phyloP scores from a whole-genome alignment of 2,329 filamentous ascomycete species.

The Sporothrix inflata region DNA sequence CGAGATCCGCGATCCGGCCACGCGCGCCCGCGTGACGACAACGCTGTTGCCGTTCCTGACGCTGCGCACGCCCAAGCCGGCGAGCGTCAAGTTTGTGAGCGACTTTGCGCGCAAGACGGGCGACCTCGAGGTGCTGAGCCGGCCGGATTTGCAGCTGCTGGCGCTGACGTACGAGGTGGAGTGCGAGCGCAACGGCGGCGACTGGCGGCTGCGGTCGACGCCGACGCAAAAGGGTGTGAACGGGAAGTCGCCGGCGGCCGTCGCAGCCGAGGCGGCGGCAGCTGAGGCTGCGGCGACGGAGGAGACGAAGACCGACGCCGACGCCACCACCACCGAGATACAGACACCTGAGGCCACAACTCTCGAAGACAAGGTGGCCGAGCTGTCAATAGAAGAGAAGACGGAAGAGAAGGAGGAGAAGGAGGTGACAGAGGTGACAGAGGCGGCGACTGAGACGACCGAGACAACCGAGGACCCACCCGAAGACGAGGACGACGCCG shows the following conservation, averaged over 20 bases:
- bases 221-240: slow-evolving; percentile 81
- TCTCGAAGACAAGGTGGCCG: slow-evolving; percentile 18
- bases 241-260: slow-evolving; percentile 60
- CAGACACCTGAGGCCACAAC: slow-evolving; percentile 26
- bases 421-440: neutral
- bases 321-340: too few relatives aligned
- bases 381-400: slow-evolving; percentile 13
- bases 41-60: slow-evolving; percentile 84
- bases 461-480: neutral
- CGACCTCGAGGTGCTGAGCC: slow-evolving; percentile 84
- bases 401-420: neutral
- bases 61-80: slow-evolving; percentile 71
- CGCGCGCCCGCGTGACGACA: slow-evolving; percentile 79
- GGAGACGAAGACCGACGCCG: neutral
- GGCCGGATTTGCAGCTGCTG: slow-evolving; percentile 84
- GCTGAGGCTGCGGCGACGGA: slow-evolving; percentile 3
- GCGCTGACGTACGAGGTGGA: slow-evolving; percentile 95
- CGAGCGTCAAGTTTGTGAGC: slow-evolving; percentile 77
- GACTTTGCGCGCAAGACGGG: slow-evolving; percentile 89
- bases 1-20: slow-evolving; percentile 86
- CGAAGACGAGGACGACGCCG: slow-evolving; percentile 38
- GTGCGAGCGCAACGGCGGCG: slow-evolving; percentile 83
- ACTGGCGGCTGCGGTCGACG: slow-evolving; percentile 78
- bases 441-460: neutral
- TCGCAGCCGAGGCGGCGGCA: slow-evolving; percentile 23